A percentile compares a stretch with the other conserved stretches of the same genome.
Evolutionary conservation across 2,329 filamentous ascomycete genomes (phyloP).

Genomic region (Helminthosporium solani): DNA sequence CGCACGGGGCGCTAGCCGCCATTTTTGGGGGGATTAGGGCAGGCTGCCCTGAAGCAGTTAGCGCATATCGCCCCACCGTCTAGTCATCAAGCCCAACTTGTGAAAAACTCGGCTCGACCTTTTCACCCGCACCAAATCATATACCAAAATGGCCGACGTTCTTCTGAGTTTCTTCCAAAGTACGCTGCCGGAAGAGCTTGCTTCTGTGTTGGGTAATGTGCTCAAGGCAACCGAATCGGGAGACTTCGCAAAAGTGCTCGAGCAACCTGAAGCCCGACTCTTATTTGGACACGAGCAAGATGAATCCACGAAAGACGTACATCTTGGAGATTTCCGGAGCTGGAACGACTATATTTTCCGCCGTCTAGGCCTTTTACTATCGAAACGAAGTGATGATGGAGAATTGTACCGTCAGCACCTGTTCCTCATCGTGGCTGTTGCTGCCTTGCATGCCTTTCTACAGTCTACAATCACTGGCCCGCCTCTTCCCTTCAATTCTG

Average conservation of each 20-base stretch:
- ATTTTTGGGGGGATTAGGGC: too few species aligned
- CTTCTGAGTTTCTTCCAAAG: slow-evolving; percentile 45
- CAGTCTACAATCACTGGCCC: slow-evolving; percentile 89
- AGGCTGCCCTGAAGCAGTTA: neutral
- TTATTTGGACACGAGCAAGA: slow-evolving; percentile 45
- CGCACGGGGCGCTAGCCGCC: too few species aligned
- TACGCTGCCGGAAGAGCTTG: slow-evolving; percentile 46
- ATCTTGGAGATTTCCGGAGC: slow-evolving; percentile 33
- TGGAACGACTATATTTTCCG: slow-evolving; percentile 52
- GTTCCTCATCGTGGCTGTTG: slow-evolving; percentile 61
- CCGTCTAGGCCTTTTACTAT: slow-evolving; percentile 42
- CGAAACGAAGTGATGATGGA: slow-evolving; percentile 29
- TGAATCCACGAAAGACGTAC: slow-evolving; percentile 31
- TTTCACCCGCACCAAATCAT: slow-evolving; percentile 17
- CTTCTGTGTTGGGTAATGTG: slow-evolving; percentile 37
- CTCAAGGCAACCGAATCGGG: slow-evolving; percentile 46
- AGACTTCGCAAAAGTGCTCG: slow-evolving; percentile 44
- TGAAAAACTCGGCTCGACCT: slow-evolving; percentile 22
- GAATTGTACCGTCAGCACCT: slow-evolving; percentile 43
- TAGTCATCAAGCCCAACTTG: slow-evolving; percentile 28
- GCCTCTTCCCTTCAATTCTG: slow-evolving; percentile 62
- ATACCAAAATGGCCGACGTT: slow-evolving; percentile 44
- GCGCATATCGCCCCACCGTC: slow-evolving; percentile 15
- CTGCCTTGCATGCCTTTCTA: slow-evolving; percentile 74
- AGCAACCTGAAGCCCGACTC: slow-evolving; percentile 41